phyloP scores from a whole-genome alignment of 1,284 basidiomycete genomes.

The Sporisorium scitamineum region DNA sequence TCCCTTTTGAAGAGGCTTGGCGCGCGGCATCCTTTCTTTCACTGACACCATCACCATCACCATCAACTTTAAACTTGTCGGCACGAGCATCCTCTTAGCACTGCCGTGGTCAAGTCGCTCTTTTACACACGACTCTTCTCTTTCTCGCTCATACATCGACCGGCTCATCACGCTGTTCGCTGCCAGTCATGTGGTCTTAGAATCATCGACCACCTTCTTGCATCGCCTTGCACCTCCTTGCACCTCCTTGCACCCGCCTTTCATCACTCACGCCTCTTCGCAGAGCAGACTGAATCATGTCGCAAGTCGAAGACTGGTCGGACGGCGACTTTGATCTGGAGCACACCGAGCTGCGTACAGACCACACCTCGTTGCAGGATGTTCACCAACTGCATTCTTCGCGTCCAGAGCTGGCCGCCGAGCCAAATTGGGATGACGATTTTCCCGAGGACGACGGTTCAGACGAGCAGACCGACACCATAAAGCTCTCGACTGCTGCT shows the following conservation, averaged over 20 bases:
- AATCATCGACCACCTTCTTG: neutral
- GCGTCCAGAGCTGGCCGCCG: conserved; percentile 7
- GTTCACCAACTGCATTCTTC: conserved; percentile 8
- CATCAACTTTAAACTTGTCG: conserved; percentile 1
- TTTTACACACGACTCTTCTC: neutral
- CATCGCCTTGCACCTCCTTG: neutral
- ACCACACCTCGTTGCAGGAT: conserved; percentile 27
- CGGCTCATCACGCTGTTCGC: neutral
- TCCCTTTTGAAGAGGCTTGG: neutral
- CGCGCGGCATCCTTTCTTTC: conserved; percentile 1
- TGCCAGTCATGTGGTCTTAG: conserved; percentile 5
- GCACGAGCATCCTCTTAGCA: neutral
- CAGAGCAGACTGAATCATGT: conserved; percentile 13
- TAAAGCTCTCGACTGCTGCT: conserved; percentile 44
- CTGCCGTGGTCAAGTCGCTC: neutral
- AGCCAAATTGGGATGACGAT: conserved; percentile 29
- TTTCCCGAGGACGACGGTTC: conserved; percentile 17
- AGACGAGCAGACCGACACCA: conserved; percentile 51
- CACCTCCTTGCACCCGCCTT: neutral
- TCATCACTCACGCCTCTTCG: neutral
- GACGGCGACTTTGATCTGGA: conserved; percentile 50
- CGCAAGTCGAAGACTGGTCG: conserved; percentile 50
- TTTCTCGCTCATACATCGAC: neutral
- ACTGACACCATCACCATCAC: neutral
- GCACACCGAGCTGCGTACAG: conserved; percentile 37